phyloP scores from a whole-genome alignment of 192 early-diverging fungal species.

The Coemansia umbellata region DNA sequence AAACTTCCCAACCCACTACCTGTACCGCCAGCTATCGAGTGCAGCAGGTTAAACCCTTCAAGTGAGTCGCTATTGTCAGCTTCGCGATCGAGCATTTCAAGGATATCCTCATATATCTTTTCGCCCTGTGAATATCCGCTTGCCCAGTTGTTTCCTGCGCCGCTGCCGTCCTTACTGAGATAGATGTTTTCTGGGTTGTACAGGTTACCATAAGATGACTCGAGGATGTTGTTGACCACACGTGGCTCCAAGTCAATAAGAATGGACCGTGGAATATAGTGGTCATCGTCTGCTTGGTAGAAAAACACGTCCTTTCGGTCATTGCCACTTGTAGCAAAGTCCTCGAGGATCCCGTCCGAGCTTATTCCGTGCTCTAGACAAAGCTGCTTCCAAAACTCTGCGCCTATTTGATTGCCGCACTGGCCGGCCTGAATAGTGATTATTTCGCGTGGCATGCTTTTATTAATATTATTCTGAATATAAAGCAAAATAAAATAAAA shows the following conservation, averaged over 20 bases:
- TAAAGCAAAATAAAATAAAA: conserved; percentile 1
- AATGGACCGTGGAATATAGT: conserved; percentile 93
- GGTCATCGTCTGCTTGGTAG: conserved; percentile 99
- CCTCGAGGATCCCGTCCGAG: conserved; percentile 88
- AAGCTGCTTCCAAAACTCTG: conserved; percentile 91
- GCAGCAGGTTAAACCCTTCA: conserved; percentile 94
- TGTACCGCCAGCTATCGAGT: conserved; percentile 97
- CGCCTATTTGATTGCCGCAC: conserved; percentile 97
- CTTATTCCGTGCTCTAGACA: conserved; percentile 95
- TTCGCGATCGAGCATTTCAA: conserved; percentile 97
- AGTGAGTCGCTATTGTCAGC: conserved; percentile 92
- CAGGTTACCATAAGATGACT: conserved; percentile 83
- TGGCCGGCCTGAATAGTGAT: conserved; percentile 96
- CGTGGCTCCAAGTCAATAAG: conserved; percentile 92
- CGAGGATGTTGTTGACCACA: conserved; percentile 87
- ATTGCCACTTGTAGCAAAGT: conserved; percentile 80
- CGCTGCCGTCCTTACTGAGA: conserved; percentile 88
- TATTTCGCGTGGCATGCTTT: conserved; percentile 89
- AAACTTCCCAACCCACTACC: conserved; percentile 96
- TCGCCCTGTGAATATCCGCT: conserved; percentile 87
- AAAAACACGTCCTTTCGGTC: conserved; percentile 99
- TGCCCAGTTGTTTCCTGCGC: conserved; percentile 98
- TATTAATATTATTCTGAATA: background rate
- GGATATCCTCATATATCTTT: conserved; percentile 81
- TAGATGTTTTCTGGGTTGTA: conserved; percentile 98